Percentiles rank a stretch among this genome's conserved stretches.
phyloP scores from a whole-genome alignment of 179 eudicot genomes.

The Drosera spatulata region DNA sequence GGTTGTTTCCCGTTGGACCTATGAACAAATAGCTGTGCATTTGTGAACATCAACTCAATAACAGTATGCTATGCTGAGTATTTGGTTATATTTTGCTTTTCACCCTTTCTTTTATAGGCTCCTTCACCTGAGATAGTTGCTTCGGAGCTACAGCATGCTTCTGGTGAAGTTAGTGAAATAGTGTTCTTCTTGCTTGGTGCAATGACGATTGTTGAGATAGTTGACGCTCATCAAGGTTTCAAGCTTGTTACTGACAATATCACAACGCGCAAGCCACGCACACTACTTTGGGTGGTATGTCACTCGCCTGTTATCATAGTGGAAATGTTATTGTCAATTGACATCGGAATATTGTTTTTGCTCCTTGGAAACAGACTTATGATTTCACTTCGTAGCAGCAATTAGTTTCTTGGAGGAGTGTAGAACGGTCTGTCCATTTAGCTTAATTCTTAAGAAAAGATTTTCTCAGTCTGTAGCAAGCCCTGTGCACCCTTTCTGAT shows the following conservation, averaged over 20 bases:
- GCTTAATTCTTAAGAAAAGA: too few relatives aligned
- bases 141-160: constrained; percentile 79
- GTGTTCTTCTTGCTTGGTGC: constrained; percentile 97
- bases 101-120: constrained; percentile 42
- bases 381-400: too few relatives aligned
- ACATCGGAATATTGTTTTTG: neutral
- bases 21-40: too few relatives aligned
- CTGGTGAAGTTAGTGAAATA: constrained; percentile 93
- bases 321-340: neutral
- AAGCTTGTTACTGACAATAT: constrained; percentile 91
- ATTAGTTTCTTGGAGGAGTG: too few relatives aligned
- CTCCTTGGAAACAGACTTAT: too few relatives aligned
- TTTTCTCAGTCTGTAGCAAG: too few relatives aligned
- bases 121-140: constrained; percentile 88
- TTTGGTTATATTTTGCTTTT: too few relatives aligned
- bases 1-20: too few relatives aligned
- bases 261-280: constrained; percentile 86
- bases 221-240: constrained; percentile 99
- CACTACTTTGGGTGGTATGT: constrained; percentile 99
- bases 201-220: constrained; percentile 96
- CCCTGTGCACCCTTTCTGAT: too few relatives aligned
- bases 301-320: neutral
- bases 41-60: too few relatives aligned
- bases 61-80: too few relatives aligned
- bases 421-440: too few relatives aligned